Evolutionary conservation across 352 stramenopile species (phyloP).

Genomic region (Phytopythium oedochilum): DNA sequence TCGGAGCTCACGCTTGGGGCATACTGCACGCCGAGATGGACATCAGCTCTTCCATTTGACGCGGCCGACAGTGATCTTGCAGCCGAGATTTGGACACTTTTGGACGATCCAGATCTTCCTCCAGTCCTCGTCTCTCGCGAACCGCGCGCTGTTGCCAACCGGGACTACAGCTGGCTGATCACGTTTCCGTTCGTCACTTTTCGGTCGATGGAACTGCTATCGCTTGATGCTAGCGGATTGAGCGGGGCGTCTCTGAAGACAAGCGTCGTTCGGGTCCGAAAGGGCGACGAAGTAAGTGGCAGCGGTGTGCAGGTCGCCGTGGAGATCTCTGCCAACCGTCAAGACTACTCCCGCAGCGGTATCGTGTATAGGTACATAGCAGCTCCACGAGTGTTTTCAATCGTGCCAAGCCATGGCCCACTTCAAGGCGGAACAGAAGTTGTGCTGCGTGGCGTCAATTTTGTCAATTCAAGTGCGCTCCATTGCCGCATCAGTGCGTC

Average conservation of each 20-base stretch:
- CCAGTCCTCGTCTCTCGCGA: slow-evolving; percentile 42
- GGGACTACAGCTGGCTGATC: slow-evolving; percentile 39
- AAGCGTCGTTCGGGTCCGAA: slow-evolving; percentile 18
- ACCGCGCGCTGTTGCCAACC: slow-evolving; percentile 8
- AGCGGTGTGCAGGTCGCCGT: slow-evolving; percentile 63
- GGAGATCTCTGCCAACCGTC: slow-evolving; percentile 86
- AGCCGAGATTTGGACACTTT: slow-evolving; percentile 41
- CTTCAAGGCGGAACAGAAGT: slow-evolving; percentile 80
- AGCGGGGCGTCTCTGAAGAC: not conserved
- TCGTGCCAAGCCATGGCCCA: slow-evolving; percentile 75
- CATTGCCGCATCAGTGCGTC: slow-evolving; percentile 57
- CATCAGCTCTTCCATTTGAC: slow-evolving; percentile 29
- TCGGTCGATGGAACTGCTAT: slow-evolving; percentile 6
- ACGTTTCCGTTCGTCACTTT: slow-evolving; percentile 32
- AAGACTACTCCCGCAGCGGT: slow-evolving; percentile 60
- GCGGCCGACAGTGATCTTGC: slow-evolving; percentile 47
- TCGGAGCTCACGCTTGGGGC: slow-evolving; percentile 38
- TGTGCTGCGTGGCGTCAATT: slow-evolving; percentile 68
- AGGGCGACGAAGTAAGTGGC: slow-evolving; percentile 27
- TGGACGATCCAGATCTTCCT: slow-evolving; percentile 30
- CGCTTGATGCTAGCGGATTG: not conserved
- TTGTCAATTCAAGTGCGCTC: slow-evolving; percentile 61
- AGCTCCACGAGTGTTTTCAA: slow-evolving; percentile 41
- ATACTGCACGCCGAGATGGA: slow-evolving; percentile 43
- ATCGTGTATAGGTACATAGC: slow-evolving; percentile 65